phyloP scores from a whole-genome alignment of 2,329 filamentous ascomycete species.

The Verticillium longisporum region DNA sequence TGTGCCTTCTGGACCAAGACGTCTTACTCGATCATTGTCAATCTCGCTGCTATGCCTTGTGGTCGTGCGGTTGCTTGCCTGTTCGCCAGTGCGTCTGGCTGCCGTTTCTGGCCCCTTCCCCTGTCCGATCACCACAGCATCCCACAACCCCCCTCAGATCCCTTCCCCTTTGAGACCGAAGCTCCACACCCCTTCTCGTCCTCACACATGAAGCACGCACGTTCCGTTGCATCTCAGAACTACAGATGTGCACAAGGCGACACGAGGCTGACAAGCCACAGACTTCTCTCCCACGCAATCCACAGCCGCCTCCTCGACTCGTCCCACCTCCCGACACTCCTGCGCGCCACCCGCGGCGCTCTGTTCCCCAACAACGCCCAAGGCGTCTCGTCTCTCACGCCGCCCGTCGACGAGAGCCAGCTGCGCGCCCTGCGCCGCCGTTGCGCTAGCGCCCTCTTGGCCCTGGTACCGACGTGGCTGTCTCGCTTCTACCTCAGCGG shows the following conservation, averaged over 20 bases:
- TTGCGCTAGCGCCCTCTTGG: conserved; percentile 56
- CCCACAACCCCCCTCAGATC: conserved; percentile 6
- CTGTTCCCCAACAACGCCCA: conserved; percentile 83
- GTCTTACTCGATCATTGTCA: background rate
- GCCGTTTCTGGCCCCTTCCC: background rate
- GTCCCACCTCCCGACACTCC: conserved; percentile 56
- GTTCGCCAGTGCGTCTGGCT: background rate
- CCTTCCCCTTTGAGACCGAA: conserved; percentile 1
- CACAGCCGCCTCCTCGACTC: conserved; percentile 54
- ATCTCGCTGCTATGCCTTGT: background rate
- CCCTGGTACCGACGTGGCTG: conserved; percentile 38
- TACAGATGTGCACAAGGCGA: conserved; percentile 3
- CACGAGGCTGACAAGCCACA: conserved; percentile 23
- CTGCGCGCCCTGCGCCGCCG: conserved; percentile 55
- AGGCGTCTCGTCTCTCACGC: conserved; percentile 53
- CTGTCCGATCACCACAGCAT: background rate
- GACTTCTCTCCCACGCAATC: conserved; percentile 52
- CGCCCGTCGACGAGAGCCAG: conserved; percentile 54
- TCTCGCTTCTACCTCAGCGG: conserved; percentile 44
- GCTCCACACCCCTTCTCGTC: conserved; percentile 11
- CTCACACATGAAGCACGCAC: conserved; percentile 13
- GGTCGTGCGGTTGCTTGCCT: background rate
- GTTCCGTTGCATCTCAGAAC: background rate
- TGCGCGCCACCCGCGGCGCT: conserved; percentile 66
- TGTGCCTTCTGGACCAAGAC: background rate